Evolutionary conservation across 1,139 yeast genomes (phyloP).

Genomic region (Saccharomyces hybrid): DNA sequence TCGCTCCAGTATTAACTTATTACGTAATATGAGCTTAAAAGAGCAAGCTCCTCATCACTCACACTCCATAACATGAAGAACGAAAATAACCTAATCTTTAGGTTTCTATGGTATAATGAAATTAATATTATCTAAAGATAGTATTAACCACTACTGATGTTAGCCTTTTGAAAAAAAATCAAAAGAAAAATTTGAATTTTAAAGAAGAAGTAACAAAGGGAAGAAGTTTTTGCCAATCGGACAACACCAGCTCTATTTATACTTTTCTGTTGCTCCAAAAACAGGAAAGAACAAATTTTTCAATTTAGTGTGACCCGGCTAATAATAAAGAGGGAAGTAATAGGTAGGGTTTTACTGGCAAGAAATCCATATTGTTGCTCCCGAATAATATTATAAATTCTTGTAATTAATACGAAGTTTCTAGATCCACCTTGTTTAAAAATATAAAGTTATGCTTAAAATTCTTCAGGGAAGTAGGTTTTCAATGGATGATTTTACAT

Average conservation of each 20-base stretch:
- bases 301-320: background rate
- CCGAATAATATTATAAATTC: background rate
- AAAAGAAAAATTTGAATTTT: constrained; percentile 3
- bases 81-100: constrained; percentile 32
- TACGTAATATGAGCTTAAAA: constrained; percentile 5
- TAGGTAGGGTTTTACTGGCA: background rate
- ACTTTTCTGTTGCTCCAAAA: background rate
- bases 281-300: background rate
- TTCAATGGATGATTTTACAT: background rate
- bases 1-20: constrained; percentile 32
- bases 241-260: background rate
- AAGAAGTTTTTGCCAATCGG: background rate
- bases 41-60: constrained; percentile 2
- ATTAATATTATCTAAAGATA: constrained; percentile 36
- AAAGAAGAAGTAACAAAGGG: background rate
- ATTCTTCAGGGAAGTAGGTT: background rate
- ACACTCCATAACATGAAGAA: constrained; percentile 14
- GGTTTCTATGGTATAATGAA: constrained; percentile 46
- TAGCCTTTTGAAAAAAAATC: constrained; percentile 18
- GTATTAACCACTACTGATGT: constrained; percentile 37
- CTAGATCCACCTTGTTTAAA: background rate
- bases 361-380: background rate
- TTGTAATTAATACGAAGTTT: background rate
- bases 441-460: background rate
- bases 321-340: background rate